phyloP scores from a whole-genome alignment of 441 rosid species.

The Arabidopsis hybrid region DNA sequence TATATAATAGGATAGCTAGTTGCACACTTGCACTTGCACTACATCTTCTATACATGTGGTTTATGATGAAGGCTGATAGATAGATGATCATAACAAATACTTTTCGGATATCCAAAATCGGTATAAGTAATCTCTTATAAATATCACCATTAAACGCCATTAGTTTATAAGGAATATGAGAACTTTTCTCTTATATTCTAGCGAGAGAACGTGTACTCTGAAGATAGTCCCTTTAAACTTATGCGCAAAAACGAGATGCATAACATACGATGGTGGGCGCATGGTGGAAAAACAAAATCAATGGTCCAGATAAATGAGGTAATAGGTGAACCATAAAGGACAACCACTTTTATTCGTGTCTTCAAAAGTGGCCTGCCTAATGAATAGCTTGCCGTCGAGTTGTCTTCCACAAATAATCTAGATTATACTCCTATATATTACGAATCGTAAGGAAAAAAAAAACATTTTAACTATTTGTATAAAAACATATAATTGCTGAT shows the following conservation, averaged over 20 bases:
- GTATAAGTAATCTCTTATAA: too few relatives aligned
- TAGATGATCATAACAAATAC: too few relatives aligned
- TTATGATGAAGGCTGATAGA: not conserved
- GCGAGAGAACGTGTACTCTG: too few relatives aligned
- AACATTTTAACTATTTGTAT: not conserved
- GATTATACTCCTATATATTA: not conserved
- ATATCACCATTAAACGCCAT: too few relatives aligned
- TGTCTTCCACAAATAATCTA: slow-evolving; percentile 41
- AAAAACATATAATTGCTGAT: slow-evolving; percentile 7
- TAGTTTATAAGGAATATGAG: too few relatives aligned
- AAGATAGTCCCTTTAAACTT: too few relatives aligned
- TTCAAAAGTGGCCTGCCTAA: slow-evolving; percentile 42
- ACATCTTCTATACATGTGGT: not conserved
- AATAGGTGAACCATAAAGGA: slow-evolving; percentile 35
- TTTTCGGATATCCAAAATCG: too few relatives aligned
- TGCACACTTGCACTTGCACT: too few relatives aligned
- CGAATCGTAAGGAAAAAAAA: not conserved
- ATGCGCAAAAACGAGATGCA: not conserved
- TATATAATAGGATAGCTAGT: not conserved
- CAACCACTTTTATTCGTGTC: slow-evolving; percentile 40
- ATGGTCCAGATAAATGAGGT: not conserved
- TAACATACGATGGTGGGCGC: slow-evolving; percentile 22
- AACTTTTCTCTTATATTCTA: too few relatives aligned
- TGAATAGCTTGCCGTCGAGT: slow-evolving; percentile 47
- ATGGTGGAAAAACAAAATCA: slow-evolving; percentile 18